Evolutionary conservation across 768 basidiomycete genomes (phyloP).

Genomic region (Hericium erinaceus): DNA sequence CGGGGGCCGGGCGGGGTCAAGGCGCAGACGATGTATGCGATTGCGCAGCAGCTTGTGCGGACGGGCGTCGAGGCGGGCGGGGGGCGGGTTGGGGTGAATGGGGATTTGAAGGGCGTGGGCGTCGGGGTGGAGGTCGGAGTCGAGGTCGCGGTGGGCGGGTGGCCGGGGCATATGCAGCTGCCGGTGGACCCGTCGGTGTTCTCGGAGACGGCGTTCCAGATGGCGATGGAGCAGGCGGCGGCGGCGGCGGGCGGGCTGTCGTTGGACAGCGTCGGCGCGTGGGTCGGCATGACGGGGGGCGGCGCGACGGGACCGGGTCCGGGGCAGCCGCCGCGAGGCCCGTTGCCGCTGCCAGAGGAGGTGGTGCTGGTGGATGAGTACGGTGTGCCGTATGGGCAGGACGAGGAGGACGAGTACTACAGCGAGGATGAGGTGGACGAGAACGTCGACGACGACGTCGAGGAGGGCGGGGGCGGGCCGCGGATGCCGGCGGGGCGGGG

Average conservation of each 20-base stretch:
- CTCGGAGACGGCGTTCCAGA: slow-evolving; percentile 42
- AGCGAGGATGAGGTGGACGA: slow-evolving; percentile 40
- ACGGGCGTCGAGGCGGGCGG: slow-evolving; percentile 25
- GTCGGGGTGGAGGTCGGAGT: slow-evolving; percentile 22
- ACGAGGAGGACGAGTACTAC: slow-evolving; percentile 35
- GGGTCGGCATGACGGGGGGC: slow-evolving; percentile 10
- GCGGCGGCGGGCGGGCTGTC: slow-evolving; percentile 23
- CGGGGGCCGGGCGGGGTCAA: slow-evolving; percentile 29
- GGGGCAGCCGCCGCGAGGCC: not conserved
- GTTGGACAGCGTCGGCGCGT: slow-evolving; percentile 21
- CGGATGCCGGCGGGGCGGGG: slow-evolving; percentile 1
- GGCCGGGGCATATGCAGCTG: slow-evolving; percentile 30
- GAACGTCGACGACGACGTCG: slow-evolving; percentile 30
- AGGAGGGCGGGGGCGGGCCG: slow-evolving; percentile 11
- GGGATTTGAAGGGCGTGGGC: slow-evolving; percentile 17
- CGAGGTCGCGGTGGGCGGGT: slow-evolving; percentile 20
- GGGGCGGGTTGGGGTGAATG: slow-evolving; percentile 18
- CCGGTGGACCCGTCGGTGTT: slow-evolving; percentile 47
- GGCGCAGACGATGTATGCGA: slow-evolving; percentile 57
- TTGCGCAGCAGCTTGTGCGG: slow-evolving; percentile 58
- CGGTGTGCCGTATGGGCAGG: slow-evolving; percentile 24
- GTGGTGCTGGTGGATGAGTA: slow-evolving; percentile 32
- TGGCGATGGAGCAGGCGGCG: slow-evolving; percentile 41
- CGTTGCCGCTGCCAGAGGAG: slow-evolving; percentile 4
- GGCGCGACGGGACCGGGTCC: slow-evolving; percentile 3